Conservation (phyloP, 805 yeast genomes). For the Blastobotrys americana region DNA sequence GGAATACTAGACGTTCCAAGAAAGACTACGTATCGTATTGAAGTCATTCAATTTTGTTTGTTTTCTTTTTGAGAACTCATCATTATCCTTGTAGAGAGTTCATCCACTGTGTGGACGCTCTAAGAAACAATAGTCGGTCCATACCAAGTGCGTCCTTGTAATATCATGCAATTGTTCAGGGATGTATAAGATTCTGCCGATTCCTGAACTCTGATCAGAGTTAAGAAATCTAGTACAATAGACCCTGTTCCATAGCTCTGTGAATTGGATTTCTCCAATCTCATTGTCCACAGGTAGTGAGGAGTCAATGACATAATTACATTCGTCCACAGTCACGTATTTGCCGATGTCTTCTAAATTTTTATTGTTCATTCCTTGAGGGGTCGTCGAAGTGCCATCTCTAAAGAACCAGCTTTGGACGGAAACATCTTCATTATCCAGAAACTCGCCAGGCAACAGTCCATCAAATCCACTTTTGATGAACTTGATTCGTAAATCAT, state of each 20-base stretch:
- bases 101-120: constrained; percentile 10
- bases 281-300: constrained; percentile 40
- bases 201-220: constrained; percentile 20
- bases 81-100: background rate
- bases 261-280: constrained; percentile 35
- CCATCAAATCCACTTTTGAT: constrained; percentile 78
- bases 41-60: background rate
- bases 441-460: constrained; percentile 79
- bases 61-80: background rate
- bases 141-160: constrained; percentile 16
- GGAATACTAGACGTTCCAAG: too few relatives aligned
- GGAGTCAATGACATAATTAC: constrained; percentile 70
- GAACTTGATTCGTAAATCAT: constrained; percentile 56
- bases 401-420: constrained; percentile 13
- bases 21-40: background rate
- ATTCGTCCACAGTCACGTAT: constrained; percentile 40
- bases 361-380: constrained; percentile 65
- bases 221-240: constrained; percentile 24
- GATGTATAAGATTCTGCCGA: constrained; percentile 24
- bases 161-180: constrained; percentile 16
- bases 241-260: constrained; percentile 19
- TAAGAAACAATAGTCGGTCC: constrained; percentile 26
- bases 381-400: constrained; percentile 36
- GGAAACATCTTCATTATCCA: constrained; percentile 32
- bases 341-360: constrained; percentile 60